Base-by-base conservation (phyloP, 345 rosid genomes). In the Hevea brasiliensis region DNA sequence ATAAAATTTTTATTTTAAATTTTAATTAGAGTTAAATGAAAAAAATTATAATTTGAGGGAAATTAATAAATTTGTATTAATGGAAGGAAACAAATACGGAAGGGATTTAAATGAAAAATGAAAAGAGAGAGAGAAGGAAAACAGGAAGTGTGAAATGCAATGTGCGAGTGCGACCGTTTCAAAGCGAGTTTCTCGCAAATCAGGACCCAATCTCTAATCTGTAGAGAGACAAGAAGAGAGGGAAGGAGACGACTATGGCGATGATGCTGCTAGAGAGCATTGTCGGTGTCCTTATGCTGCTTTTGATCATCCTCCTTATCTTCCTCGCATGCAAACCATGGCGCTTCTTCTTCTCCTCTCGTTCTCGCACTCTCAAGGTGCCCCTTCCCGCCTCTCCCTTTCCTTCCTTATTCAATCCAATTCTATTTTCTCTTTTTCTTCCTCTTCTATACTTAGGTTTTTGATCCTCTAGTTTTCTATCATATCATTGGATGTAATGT, bases 301-400 rank as follows among this genome's bases (percentile, higher is more conserved):
- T 92, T 57, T 67, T 92, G 78, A 74, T 92, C 85, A 47, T 88
- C 83, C 42, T 95, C 82, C 61, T 89, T 84, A 41, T 91, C 87
- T 72, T 92, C 76, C 37, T 88, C 75, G 92, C 87, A 85, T 92
- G 92, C 80, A 87, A 86, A 72, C 99, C 98, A 79, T 95, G 99
- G 98, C 99, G 96, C 24, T 87, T 74, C 83, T 87, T 75, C 81
- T 71, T 89, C 77, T 81, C 85, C 50, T 77, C 87, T 61, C 82
- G 81, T 57, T 70, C 84, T 71, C 85, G 84, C 78, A 13, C 79
- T 81, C 42, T 78, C 84, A 84, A 89, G 98, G 97, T 92, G 67
- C 11, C n/a, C 21, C 15, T 27, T 8, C n/a, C 23, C 21, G 9
- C n/a, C n/a, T 50, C 35, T 29, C 21, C 7, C 51, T 26, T 7